Evolutionary conservation across 2,329 filamentous ascomycete species (phyloP), one percentile per base, ranked within the genome.

Genomic region (Neopestalotiopsis sp.): DNA sequence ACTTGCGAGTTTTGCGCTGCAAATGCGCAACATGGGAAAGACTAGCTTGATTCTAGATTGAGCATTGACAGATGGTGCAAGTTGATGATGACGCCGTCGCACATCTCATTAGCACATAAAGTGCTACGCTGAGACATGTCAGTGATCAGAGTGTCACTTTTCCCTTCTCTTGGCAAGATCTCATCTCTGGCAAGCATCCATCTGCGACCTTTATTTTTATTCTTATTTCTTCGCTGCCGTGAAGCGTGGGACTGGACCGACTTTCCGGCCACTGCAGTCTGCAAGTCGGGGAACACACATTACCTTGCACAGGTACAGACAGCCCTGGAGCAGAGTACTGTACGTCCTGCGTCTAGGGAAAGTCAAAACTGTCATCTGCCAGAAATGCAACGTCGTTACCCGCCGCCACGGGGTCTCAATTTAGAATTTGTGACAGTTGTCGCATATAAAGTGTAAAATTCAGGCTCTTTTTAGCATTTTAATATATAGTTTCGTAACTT

Each of bases 361-460:
- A 53, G 45, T 53, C 45, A 53, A 53, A 53, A 6, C 45, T 53
- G 45, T 53, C 45, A 53, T 53, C 45, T 53, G 45, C 45, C 45
- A n/a, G 45, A 53, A 53, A 53, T 53, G 45, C 45, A 53, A 53
- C 45, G 45, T 53, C 45, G 45, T 20, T 53, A 53, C 45, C 45
- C 45, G 45, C n/a, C n/a, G n/a, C 57, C 57, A 59, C 57, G 57
- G 49, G 57, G 57, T 59, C 57, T 59, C 57, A 34, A 59, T 59
- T 34, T 59, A 59, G 57, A 28, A 34, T 59, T 34, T 14, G 12
- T n/a, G 57, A 53, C 45, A 53, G 45, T 53, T 20, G 45, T 53
- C 17, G 45, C 45, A 53, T 53, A 24, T 53, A 53, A 53, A 53
- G 45, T 53, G 7, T 28, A 53, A 53, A 53, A 7, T 38, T 2